These are phyloP conservation scores for Trichoderma sp. DNA, from an alignment of 2,329 filamentous ascomycete genomes.

Conservation along the genomic window DNA sequence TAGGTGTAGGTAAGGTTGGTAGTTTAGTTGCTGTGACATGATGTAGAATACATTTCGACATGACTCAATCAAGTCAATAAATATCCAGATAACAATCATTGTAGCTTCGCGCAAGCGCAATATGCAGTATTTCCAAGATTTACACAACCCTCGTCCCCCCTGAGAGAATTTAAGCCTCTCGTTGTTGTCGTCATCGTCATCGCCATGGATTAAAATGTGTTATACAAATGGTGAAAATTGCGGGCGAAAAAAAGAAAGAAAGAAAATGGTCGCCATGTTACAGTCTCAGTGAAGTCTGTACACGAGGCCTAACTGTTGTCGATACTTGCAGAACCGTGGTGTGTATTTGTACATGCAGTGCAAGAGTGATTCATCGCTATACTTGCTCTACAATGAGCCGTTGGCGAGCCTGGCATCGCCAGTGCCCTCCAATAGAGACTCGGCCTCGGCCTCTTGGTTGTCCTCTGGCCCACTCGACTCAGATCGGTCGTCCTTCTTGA, in stretches of 20 bases:
- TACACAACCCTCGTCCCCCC: background rate
- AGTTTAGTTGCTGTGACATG: background rate
- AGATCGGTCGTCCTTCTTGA: conserved; percentile 67
- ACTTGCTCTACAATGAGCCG: background rate
- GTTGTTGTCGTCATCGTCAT: background rate
- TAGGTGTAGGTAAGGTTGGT: background rate
- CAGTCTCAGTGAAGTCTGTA: background rate
- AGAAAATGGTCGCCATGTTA: background rate
- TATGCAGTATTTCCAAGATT: background rate
- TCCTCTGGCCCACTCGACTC: conserved; percentile 40
- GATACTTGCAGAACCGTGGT: background rate
- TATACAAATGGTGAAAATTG: background rate
- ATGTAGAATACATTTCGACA: background rate
- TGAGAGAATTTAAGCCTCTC: background rate
- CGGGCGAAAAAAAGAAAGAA: background rate
- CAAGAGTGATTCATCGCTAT: background rate
- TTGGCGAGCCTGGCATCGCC: background rate
- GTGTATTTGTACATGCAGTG: background rate
- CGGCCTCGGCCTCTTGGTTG: background rate
- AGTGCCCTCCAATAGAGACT: background rate
- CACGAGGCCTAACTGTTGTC: background rate
- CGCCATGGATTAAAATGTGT: background rate
- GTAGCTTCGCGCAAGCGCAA: background rate
- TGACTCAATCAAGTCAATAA: background rate
- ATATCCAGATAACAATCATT: background rate